These are phyloP conservation scores for Fraxinus angustifolia DNA, from an alignment of 305 asterid genomes.

Conservation along the genomic window DNA sequence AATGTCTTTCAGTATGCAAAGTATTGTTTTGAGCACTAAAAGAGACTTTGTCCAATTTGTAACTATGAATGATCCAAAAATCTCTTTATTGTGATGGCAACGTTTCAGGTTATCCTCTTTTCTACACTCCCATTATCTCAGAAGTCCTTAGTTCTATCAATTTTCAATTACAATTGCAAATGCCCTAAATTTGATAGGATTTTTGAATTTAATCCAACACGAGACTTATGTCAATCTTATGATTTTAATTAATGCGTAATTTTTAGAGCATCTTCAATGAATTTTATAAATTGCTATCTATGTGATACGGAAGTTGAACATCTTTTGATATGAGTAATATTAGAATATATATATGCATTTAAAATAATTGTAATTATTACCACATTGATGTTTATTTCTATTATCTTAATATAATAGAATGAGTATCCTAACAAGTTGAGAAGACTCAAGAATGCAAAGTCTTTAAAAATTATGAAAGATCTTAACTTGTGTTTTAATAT, in stretches of 20 bases:
- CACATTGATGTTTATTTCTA: no score
- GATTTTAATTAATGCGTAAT: no score
- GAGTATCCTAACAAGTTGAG: no score
- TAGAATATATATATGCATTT: no score
- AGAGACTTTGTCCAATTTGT: conserved; percentile 20
- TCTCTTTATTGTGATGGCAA: conserved; percentile 43
- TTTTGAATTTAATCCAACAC: background rate
- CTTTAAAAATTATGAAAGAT: no score
- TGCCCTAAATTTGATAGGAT: background rate
- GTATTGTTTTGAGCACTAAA: background rate
- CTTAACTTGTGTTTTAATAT: no score
- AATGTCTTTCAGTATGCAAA: conserved; percentile 7
- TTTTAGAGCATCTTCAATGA: background rate
- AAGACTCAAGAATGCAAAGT: no score
- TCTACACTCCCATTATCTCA: background rate
- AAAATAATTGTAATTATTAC: no score
- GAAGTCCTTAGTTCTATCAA: background rate
- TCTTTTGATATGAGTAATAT: background rate
- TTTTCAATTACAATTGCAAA: background rate
- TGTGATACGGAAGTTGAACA: background rate
- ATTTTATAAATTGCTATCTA: no score
- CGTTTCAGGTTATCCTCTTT: conserved; percentile 28
- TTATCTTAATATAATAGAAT: no score
- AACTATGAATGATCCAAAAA: conserved; percentile 43
- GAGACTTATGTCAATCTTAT: background rate